Evolutionary conservation across 345 rosid genomes (phyloP), one percentile per base, ranked within the genome.

Genomic region (Euphorbia peplus): DNA sequence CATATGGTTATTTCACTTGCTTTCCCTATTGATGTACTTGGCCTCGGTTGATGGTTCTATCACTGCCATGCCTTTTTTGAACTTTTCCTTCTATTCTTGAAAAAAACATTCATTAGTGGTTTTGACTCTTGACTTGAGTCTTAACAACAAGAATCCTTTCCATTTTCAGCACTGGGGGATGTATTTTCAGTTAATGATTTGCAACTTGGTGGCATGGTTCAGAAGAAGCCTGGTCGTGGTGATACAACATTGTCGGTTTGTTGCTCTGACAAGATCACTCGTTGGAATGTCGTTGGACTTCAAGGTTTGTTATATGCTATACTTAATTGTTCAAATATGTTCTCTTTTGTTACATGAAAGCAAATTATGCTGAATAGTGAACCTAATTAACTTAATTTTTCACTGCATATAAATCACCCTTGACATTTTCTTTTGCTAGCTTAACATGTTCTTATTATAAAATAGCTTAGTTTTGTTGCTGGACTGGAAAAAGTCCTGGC

Each of bases 181-280:
- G 15, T 68, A 50, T 54, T 75, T 76, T 68, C 87, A 80, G 89
- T 71, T 58, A 54, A 76, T 68, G 63, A 52, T 68, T 64, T 73
- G 39, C 76, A 68, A 70, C 69, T 64, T 15, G 63, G 75, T 60
- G 88, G 86, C 74, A 76, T 66, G 75, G 96, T 91, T 66, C 96
- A 89, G 69, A 83, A 93, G 76, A 93, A 93, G 82, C 96, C 98
- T 72, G 97, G 98, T 58, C 97, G 97, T 32, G 98, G 97, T 71
- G 90, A 89, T 77, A 76, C 85, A 1, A 93, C 98, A 51, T 82
- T 87, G 77, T 91, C 98, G 16, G 96, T 89, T 70, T 85, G 92
- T 86, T 93, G 98, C 81, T 87, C 96, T 9, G 96, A 90, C 74
- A 93, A 93, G 87, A 85, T 91, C 60, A 82, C 95, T 73, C 88